Conservation (phyloP, 768 basidiomycete genomes). For the Mycena amicta region DNA sequence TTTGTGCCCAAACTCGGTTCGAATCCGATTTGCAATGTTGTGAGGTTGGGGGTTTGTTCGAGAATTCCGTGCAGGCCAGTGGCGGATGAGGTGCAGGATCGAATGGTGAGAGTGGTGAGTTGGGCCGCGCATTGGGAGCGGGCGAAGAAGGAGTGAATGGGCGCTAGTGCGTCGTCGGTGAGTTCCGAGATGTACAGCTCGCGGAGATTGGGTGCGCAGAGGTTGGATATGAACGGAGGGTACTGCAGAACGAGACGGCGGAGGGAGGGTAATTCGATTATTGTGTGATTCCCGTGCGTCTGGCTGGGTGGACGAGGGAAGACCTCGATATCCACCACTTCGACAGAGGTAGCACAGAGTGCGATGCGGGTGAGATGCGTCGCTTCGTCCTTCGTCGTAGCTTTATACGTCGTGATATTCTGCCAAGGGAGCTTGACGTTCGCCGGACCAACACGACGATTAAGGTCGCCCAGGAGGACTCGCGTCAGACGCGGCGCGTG, state of each 20-base stretch:
- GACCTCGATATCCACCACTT: neutral
- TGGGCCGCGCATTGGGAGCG: neutral
- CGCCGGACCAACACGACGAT: neutral
- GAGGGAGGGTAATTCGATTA: neutral
- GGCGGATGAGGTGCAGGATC: neutral
- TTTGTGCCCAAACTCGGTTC: neutral
- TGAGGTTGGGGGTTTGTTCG: neutral
- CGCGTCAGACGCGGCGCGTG: neutral
- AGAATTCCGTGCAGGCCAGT: neutral
- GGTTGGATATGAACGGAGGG: neutral
- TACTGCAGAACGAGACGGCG: neutral
- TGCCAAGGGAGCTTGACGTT: neutral
- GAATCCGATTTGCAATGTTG: neutral
- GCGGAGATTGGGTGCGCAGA: neutral
- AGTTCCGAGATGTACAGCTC: neutral
- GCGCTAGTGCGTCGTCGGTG: neutral
- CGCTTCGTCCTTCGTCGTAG: neutral
- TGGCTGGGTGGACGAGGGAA: no score
- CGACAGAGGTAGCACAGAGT: neutral
- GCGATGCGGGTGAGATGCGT: neutral
- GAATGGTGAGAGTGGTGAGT: neutral
- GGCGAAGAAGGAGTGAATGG: neutral
- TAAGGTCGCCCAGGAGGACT: neutral
- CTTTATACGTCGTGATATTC: neutral
- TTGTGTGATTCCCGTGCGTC: neutral